Evolutionary conservation across 2,329 filamentous ascomycete species (phyloP).

Genomic region (Ophiostoma ulmi): DNA sequence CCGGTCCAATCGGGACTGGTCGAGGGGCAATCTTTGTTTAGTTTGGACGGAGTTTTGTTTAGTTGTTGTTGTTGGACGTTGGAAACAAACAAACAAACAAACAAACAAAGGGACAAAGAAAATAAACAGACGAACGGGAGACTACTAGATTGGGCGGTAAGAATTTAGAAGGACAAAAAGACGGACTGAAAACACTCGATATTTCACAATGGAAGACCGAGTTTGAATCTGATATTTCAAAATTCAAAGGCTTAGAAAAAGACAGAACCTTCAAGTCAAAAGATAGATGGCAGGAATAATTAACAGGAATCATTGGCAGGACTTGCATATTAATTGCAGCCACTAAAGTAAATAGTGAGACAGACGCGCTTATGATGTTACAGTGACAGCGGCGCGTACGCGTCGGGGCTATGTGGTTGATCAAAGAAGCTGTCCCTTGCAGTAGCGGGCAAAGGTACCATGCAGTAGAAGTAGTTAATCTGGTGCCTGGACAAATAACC

Average conservation of each 20-base stretch:
- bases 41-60: conserved; percentile 1
- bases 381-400: conserved; percentile 10
- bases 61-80: conserved; percentile 11
- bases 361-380: neutral
- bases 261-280: neutral
- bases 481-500: neutral
- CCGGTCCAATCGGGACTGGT: conserved; percentile 3
- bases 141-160: neutral
- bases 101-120: neutral
- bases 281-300: conserved; percentile 1
- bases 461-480: neutral
- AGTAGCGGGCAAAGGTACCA: neutral
- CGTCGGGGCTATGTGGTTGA: neutral
- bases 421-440: conserved; percentile 12
- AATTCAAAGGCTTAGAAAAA: neutral
- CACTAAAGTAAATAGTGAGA: neutral
- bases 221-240: too few relatives aligned
- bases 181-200: neutral
- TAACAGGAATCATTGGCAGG: neutral
- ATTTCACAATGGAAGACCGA: too few relatives aligned
- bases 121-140: neutral
- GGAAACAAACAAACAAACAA: too few relatives aligned
- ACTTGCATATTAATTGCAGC: neutral
- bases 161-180: neutral
- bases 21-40: conserved; percentile 8